These are phyloP conservation scores for Suhomyces sp. DNA, from an alignment of 805 yeast genomes.

Conservation along the genomic window DNA sequence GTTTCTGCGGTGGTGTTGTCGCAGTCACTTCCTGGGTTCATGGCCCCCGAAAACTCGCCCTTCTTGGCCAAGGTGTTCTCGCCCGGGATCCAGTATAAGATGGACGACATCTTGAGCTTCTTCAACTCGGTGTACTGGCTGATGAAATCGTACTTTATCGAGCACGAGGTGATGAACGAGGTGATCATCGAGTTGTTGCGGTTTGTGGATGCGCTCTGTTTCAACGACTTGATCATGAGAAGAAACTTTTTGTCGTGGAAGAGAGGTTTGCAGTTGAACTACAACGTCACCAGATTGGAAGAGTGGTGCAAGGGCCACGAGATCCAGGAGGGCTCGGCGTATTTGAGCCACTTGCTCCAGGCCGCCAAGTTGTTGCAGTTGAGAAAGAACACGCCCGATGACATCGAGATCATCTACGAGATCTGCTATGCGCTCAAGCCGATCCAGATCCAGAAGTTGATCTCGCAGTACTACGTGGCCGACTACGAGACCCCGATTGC, in stretches of 20 bases:
- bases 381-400: slow-evolving; percentile 84
- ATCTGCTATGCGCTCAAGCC: slow-evolving; percentile 93
- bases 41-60: slow-evolving; percentile 79
- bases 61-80: slow-evolving; percentile 81
- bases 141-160: slow-evolving; percentile 86
- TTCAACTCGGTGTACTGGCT: slow-evolving; percentile 91
- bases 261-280: slow-evolving; percentile 93
- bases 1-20: slow-evolving; percentile 93
- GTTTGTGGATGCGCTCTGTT: slow-evolving; percentile 88
- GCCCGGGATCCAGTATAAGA: slow-evolving; percentile 68
- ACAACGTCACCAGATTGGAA: slow-evolving; percentile 92
- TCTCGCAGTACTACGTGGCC: slow-evolving; percentile 84
- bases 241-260: slow-evolving; percentile 95
- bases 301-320: slow-evolving; percentile 98
- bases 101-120: slow-evolving; percentile 91
- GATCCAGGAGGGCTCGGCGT: slow-evolving; percentile 79
- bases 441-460: slow-evolving; percentile 89
- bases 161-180: slow-evolving; percentile 76
- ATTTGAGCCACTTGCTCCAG: slow-evolving; percentile 83
- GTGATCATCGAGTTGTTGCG: slow-evolving; percentile 79
- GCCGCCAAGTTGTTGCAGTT: slow-evolving; percentile 91
- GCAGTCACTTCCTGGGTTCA: slow-evolving; percentile 94
- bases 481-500: slow-evolving; percentile 94
- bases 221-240: slow-evolving; percentile 93
- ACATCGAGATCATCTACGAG: slow-evolving; percentile 87